These are phyloP conservation scores for Nakaseomyces sp. DNA, from an alignment of 1,139 yeast genomes.

Conservation along the genomic window DNA sequence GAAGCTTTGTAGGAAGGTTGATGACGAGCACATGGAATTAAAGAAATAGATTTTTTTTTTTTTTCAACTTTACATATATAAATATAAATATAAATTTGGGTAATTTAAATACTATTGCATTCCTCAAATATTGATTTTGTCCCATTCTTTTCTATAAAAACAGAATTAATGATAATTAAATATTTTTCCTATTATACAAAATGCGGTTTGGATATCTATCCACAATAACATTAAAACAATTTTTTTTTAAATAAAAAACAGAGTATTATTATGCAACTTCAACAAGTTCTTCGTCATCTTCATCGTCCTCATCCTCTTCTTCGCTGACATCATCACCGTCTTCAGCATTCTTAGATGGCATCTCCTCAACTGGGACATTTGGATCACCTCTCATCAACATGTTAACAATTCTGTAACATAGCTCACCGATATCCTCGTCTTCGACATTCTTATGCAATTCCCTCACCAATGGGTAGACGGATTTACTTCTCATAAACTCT, in stretches of 20 bases:
- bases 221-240: no score
- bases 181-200: no score
- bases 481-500: slow-evolving; percentile 63
- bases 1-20: slow-evolving; percentile 52
- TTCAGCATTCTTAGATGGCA: slow-evolving; percentile 36
- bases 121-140: no score
- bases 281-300: slow-evolving; percentile 24
- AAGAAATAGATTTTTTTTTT: slow-evolving; percentile 33
- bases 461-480: slow-evolving; percentile 76
- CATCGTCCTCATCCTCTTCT: slow-evolving; percentile 5
- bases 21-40: slow-evolving; percentile 56
- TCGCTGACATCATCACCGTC: slow-evolving; percentile 27
- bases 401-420: slow-evolving; percentile 70
- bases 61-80: neutral
- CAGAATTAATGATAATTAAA: no score
- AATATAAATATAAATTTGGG: no score
- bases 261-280: slow-evolving; percentile 26
- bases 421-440: slow-evolving; percentile 56
- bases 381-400: slow-evolving; percentile 89
- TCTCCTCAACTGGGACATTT: slow-evolving; percentile 45
- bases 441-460: slow-evolving; percentile 68
- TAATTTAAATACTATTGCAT: no score
- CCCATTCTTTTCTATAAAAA: no score
- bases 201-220: no score
- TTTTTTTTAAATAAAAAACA: no score